These are phyloP conservation scores for Penicillium salamii DNA, from an alignment of 495 filamentous ascomycete genomes.

Conservation along the genomic window DNA sequence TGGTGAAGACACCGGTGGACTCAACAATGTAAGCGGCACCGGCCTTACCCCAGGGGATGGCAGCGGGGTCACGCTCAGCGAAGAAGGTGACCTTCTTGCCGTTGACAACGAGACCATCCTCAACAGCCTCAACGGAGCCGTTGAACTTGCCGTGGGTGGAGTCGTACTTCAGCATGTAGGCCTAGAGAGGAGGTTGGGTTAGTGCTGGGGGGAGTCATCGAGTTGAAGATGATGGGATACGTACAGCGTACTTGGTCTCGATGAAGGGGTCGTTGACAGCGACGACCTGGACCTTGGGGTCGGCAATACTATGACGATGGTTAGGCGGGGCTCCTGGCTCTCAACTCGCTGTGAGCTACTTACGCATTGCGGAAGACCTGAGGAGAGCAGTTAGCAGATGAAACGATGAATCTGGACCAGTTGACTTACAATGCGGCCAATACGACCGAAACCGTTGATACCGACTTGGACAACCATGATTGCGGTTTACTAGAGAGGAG, in stretches of 20 bases:
- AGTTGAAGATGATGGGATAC: slow-evolving; percentile 29
- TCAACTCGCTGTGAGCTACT: slow-evolving; percentile 30
- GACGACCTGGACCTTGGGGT: slow-evolving; percentile 80
- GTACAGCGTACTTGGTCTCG: slow-evolving; percentile 94
- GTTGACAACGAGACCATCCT: slow-evolving; percentile 80
- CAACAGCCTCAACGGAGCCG: slow-evolving; percentile 69
- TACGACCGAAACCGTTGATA: slow-evolving; percentile 99
- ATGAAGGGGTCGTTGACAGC: slow-evolving; percentile 99
- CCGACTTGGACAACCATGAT: slow-evolving; percentile 69
- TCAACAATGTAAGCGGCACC: slow-evolving; percentile 96
- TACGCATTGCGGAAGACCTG: slow-evolving; percentile 78
- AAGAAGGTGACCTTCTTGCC: slow-evolving; percentile 97
- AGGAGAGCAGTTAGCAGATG: slow-evolving; percentile 17
- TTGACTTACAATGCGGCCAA: slow-evolving; percentile 82
- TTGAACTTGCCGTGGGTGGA: slow-evolving; percentile 96
- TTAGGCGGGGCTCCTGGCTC: slow-evolving; percentile 21
- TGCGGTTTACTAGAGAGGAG: slow-evolving; percentile 16
- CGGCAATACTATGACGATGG: slow-evolving; percentile 67
- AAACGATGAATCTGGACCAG: neutral
- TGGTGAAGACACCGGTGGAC: slow-evolving; percentile 99
- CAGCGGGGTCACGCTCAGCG: slow-evolving; percentile 83
- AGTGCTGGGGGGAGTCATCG: neutral
- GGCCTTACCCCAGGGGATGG: slow-evolving; percentile 87
- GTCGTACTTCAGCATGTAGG: slow-evolving; percentile 99
- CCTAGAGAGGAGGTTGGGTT: slow-evolving; percentile 45